A percentile compares a stretch with the other conserved stretches of the same genome.
Conservation (phyloP, 345 rosid species). For the Cardiospermum halicacabum region DNA sequence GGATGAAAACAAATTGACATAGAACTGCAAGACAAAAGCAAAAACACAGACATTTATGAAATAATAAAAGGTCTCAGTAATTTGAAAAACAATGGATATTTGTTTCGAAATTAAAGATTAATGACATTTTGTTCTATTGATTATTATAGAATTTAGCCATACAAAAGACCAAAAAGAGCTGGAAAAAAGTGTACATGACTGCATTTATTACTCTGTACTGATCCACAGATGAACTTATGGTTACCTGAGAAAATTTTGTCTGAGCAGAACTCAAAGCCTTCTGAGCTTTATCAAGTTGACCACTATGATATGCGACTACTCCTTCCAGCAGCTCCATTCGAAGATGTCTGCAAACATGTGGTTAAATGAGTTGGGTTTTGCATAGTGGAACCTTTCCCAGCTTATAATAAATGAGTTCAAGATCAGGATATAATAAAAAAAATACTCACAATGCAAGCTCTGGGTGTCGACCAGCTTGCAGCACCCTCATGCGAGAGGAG, state of each 20-base stretch:
- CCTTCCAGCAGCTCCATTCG: slow-evolving; percentile 92
- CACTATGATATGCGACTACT: slow-evolving; percentile 86
- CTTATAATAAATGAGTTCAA: too few species aligned
- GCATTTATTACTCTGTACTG: background rate
- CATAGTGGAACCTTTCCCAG: slow-evolving; percentile 7
- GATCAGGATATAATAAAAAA: slow-evolving; percentile 1
- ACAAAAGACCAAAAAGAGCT: background rate
- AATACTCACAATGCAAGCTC: slow-evolving; percentile 75
- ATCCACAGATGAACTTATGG: slow-evolving; percentile 1
- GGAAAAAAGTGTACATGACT: background rate
- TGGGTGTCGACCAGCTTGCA: slow-evolving; percentile 71
- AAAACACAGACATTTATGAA: background rate
- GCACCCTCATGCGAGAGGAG: slow-evolving; percentile 72
- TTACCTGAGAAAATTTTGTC: slow-evolving; percentile 67
- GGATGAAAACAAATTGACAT: background rate
- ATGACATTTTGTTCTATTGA: background rate
- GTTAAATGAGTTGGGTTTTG: slow-evolving; percentile 9
- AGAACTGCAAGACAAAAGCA: background rate
- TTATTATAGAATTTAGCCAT: background rate
- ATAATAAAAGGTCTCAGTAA: background rate
- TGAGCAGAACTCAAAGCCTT: slow-evolving; percentile 68
- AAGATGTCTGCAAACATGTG: slow-evolving; percentile 48
- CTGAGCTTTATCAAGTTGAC: slow-evolving; percentile 57
- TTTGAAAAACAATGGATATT: background rate
- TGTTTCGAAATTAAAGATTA: background rate